Evolutionary conservation across 1,284 basidiomycete genomes (phyloP), one percentile per base, ranked within the genome.

Genomic region (Blastosporella zonata): DNA sequence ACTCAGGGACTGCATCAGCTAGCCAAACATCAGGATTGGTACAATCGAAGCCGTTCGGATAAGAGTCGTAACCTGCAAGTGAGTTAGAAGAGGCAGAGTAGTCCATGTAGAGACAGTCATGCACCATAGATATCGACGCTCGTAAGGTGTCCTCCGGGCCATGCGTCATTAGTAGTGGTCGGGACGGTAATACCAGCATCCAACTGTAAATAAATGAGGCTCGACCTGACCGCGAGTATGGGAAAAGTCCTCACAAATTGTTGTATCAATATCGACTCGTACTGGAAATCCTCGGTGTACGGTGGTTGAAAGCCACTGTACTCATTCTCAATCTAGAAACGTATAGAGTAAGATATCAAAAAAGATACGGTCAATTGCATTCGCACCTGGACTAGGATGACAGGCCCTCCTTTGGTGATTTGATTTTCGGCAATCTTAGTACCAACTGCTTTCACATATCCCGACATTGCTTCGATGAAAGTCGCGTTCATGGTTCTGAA

Each of bases 31-130:
- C 58, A 1, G 80, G 78, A 52, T 74, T 57, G 2, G 72, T 69
- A 56, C 80, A 82, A 58, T 82, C 77, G 57, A 82, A 82, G 0
- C 75, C 76, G 49, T 77, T 76, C 4, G 75, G 74, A 52, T 78
- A 78, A n/a, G 74, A 73, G 50, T 78, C 75, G 35, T 77, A 76
- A 35, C 67, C 66, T 65, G 43, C 8, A 20, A 10, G 15, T 31
- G 10, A 28, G 45, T 52, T n/a, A 55, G 51, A 13, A 23, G 22
- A 3, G n/a, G 6, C 3, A 9, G 13, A 17, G 27, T 20, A 10
- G 21, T 18, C 15, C 29, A 38, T 4, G 22, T 13, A 7, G 38
- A 10, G 6, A 13, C 36, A 17, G 5, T n/a, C 47, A n/a, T n/a
- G n/a, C n/a, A 70, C 75, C 75, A 59, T 73, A 78, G 17, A 78